Percentiles rank a stretch among this genome's conserved stretches.
These are phyloP conservation scores for Cichorium intybus DNA, from an alignment of 140 eudicot genomes.

Conservation along the genomic window DNA sequence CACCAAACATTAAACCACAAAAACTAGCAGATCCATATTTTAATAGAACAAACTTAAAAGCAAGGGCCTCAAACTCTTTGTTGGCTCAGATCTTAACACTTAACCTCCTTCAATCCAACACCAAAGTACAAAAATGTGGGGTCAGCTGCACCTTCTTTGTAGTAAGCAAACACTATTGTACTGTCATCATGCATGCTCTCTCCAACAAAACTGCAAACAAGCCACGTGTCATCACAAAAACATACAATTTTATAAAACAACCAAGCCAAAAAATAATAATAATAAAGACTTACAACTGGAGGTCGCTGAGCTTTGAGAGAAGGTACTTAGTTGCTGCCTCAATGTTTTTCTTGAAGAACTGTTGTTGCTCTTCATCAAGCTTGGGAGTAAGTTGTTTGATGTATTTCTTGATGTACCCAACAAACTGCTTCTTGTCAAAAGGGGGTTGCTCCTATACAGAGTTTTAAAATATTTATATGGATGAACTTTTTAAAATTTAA, in stretches of 20 bases:
- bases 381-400: conserved; percentile 45
- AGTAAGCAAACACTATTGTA: conserved; percentile 51
- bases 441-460: conserved; percentile 62
- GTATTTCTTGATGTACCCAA: conserved; percentile 52
- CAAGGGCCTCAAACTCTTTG: conserved; percentile 20
- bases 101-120: conserved; percentile 55
- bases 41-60: conserved; percentile 16
- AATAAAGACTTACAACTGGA: conserved; percentile 49
- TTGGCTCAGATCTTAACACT: conserved; percentile 33
- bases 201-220: conserved; percentile 46
- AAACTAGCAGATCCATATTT: conserved; percentile 19
- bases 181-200: conserved; percentile 61
- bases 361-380: conserved; percentile 43
- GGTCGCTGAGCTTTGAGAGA: conserved; percentile 50
- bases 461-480: neutral
- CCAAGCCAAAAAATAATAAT: neutral
- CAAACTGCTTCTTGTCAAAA: conserved; percentile 67
- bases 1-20: conserved; percentile 17
- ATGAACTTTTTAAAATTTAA: neutral
- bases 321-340: conserved; percentile 51
- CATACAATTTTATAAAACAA: neutral
- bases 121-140: conserved; percentile 59
- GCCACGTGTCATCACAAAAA: neutral
- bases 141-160: conserved; percentile 57
- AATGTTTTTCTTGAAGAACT: conserved; percentile 43